phyloP scores from a whole-genome alignment of 768 basidiomycete species.

The Rhizopogon sp. region DNA sequence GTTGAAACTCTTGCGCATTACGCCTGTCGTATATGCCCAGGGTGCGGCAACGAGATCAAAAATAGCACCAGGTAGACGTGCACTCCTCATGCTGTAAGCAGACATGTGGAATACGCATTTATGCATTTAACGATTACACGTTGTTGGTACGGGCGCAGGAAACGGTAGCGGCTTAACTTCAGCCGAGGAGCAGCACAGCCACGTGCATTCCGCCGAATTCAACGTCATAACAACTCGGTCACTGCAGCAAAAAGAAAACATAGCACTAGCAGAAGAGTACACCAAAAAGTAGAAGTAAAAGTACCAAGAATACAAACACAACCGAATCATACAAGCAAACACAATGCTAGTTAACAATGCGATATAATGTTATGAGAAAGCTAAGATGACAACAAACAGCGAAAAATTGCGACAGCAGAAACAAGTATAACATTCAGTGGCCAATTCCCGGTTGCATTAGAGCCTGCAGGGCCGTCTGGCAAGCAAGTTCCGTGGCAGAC shows the following conservation, averaged over 20 bases:
- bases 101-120: conserved; percentile 28
- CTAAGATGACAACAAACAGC: background rate
- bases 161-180: background rate
- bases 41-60: background rate
- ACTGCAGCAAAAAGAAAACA: background rate
- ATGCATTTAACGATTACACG: conserved; percentile 2
- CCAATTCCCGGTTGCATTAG: background rate
- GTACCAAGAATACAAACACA: background rate
- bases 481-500: conserved; percentile 21
- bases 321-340: background rate
- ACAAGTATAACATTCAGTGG: background rate
- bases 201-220: background rate
- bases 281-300: background rate
- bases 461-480: background rate
- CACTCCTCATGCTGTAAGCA: background rate
- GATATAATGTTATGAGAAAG: background rate
- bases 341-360: background rate
- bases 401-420: background rate
- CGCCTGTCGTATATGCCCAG: background rate
- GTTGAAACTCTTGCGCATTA: background rate
- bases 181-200: conserved; percentile 1
- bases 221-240: background rate
- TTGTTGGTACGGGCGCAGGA: conserved; percentile 1
- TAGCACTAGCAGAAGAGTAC: background rate
- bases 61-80: conserved; percentile 1